These are phyloP conservation scores for Yamadazyma sp. DNA, from an alignment of 1,139 yeast species.

Conservation along the genomic window DNA sequence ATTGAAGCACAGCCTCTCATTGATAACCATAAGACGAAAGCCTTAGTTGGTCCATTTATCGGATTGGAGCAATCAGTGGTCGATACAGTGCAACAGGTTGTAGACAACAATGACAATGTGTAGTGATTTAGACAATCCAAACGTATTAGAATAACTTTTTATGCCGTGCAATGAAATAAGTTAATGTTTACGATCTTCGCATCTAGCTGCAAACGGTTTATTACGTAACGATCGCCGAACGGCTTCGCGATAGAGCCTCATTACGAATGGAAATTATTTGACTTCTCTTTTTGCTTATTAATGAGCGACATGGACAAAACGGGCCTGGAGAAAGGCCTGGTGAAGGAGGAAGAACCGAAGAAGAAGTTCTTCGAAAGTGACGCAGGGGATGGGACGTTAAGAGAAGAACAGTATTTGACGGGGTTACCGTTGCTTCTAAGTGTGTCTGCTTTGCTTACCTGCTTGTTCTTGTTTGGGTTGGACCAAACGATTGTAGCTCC, in stretches of 20 bases:
- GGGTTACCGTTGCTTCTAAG: constrained; percentile 30
- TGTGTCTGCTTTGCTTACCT: constrained; percentile 26
- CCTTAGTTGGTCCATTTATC: constrained; percentile 33
- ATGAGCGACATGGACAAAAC: no score
- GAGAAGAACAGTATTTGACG: constrained; percentile 38
- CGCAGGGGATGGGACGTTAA: constrained; percentile 44
- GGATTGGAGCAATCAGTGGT: constrained; percentile 31
- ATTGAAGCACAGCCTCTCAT: constrained; percentile 7
- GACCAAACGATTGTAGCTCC: constrained; percentile 45
- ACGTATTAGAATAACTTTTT: no score
- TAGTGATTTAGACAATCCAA: neutral
- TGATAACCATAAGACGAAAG: constrained; percentile 28
- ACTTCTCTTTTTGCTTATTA: no score
- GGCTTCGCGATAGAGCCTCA: no score
- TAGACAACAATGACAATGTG: constrained; percentile 19
- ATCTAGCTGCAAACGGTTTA: no score
- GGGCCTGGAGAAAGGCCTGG: no score
- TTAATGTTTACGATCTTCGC: no score
- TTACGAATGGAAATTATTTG: no score
- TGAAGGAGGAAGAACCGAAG: no score
- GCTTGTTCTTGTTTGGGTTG: constrained; percentile 38
- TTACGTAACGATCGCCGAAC: no score
- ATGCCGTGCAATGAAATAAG: no score
- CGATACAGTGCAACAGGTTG: constrained; percentile 42
- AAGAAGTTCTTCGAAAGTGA: constrained; percentile 30